These are phyloP conservation scores for Chrysochromulina tobinii DNA, from an alignment of 78 protist species.

Conservation along the genomic window DNA sequence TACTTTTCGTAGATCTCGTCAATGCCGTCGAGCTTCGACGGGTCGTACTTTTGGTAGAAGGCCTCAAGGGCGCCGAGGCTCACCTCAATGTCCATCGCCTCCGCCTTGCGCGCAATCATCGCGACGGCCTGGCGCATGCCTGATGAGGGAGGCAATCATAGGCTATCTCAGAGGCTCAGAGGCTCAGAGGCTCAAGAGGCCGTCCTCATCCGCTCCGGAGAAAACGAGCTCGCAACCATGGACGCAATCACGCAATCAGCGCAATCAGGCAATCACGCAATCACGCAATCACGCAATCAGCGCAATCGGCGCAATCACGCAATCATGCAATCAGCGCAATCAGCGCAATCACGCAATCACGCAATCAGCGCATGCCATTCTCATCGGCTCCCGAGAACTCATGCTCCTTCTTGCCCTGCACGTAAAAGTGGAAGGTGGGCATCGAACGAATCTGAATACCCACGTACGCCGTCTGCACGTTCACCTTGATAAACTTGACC, in stretches of 20 bases:
- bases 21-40: background rate
- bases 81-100: constrained; percentile 29
- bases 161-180: too few species aligned
- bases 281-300: too few species aligned
- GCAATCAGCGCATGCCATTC: too few species aligned
- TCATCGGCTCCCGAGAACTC: constrained; percentile 36
- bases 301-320: too few species aligned
- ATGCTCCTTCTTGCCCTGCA: constrained; percentile 30
- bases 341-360: too few species aligned
- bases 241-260: too few species aligned
- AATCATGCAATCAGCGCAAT: too few species aligned
- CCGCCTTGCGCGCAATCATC: background rate
- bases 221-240: too few species aligned
- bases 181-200: too few species aligned
- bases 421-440: constrained; percentile 39
- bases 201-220: too few species aligned
- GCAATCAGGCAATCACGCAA: too few species aligned
- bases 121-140: background rate
- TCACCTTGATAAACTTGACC: constrained; percentile 27
- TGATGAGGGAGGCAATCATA: too few species aligned
- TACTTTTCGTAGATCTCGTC: constrained; percentile 27
- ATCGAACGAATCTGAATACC: constrained; percentile 24
- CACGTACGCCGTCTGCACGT: background rate
- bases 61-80: constrained; percentile 27
- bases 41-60: background rate